Evolutionary conservation across 805 yeast species (phyloP).

Genomic region (Zygosaccharomyces pseudorouxii): DNA sequence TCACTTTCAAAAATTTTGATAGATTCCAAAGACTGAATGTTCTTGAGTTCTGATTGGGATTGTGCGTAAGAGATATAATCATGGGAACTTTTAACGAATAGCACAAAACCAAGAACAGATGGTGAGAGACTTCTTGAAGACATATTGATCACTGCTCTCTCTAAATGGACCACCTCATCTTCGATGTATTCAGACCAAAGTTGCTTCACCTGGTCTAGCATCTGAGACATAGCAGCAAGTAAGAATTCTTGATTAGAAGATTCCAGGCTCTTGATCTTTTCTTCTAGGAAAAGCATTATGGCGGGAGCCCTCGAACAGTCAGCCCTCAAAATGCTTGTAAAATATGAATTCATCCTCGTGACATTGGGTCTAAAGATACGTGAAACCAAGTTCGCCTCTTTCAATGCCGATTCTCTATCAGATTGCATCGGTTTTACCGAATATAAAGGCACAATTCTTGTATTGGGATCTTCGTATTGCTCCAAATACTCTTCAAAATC

Average conservation of each 20-base stretch:
- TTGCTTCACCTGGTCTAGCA: constrained; percentile 46
- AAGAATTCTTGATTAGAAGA: constrained; percentile 63
- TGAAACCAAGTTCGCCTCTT: constrained; percentile 42
- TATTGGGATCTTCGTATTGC: constrained; percentile 20
- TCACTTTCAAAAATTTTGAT: constrained; percentile 7
- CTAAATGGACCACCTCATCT: constrained; percentile 46
- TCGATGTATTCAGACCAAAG: constrained; percentile 59
- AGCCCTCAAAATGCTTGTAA: constrained; percentile 36
- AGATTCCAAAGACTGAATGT: constrained; percentile 8
- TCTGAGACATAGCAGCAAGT: constrained; percentile 45
- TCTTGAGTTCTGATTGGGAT: constrained; percentile 2
- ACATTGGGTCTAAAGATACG: constrained; percentile 41
- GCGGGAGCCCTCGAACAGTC: constrained; percentile 42
- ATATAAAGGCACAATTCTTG: constrained; percentile 30
- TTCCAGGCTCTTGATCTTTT: constrained; percentile 34
- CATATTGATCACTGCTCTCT: constrained; percentile 32
- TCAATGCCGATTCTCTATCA: constrained; percentile 43
- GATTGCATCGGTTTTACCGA: constrained; percentile 39
- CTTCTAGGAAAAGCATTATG: constrained; percentile 41
- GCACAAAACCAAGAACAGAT: constrained; percentile 45
- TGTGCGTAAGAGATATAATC: constrained; percentile 34
- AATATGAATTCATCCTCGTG: constrained; percentile 25
- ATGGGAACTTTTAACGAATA: constrained; percentile 37
- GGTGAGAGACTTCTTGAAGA: constrained; percentile 40
- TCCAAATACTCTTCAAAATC: constrained; percentile 45